A percentile compares a stretch with the other conserved stretches of the same genome.
Evolutionary conservation across 495 filamentous ascomycete species (phyloP).

Genomic region (Echria macrotheca): DNA sequence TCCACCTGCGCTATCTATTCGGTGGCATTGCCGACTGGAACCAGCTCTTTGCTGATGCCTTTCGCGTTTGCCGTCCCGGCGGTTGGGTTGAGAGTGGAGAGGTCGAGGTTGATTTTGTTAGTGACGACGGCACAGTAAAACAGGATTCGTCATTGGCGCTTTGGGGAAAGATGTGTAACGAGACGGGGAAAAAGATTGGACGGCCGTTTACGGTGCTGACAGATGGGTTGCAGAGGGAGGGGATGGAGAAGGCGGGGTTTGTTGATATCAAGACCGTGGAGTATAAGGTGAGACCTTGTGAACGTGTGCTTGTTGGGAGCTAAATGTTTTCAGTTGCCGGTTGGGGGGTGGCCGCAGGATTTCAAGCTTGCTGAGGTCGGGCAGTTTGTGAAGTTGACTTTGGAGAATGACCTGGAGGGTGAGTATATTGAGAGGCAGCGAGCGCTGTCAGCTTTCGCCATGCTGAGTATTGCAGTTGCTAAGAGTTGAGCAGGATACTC

Average conservation of each 20-base stretch:
- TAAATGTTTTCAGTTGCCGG: not conserved
- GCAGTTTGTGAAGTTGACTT: constrained; percentile 15
- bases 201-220: constrained; percentile 13
- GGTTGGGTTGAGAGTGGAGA: constrained; percentile 23
- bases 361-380: constrained; percentile 49
- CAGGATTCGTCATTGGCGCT: constrained; percentile 12
- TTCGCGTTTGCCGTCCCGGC: constrained; percentile 16
- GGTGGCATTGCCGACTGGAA: constrained; percentile 51
- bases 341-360: constrained; percentile 16
- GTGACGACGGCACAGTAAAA: constrained; percentile 16
- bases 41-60: constrained; percentile 32
- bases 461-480: too few relatives aligned
- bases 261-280: constrained; percentile 27
- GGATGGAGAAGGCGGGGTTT: constrained; percentile 44
- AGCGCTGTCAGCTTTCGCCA: too few relatives aligned
- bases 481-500: not conserved
- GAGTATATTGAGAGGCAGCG: not conserved
- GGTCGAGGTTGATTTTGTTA: constrained; percentile 18
- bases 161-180: constrained; percentile 16
- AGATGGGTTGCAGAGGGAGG: constrained; percentile 25
- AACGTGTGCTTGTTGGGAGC: too few relatives aligned
- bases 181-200: constrained; percentile 14
- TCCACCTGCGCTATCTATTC: constrained; percentile 50
- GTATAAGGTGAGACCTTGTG: constrained; percentile 6
- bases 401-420: constrained; percentile 28